Conservation (phyloP, 139 green algal genomes). For the Chlorella sp. region DNA sequence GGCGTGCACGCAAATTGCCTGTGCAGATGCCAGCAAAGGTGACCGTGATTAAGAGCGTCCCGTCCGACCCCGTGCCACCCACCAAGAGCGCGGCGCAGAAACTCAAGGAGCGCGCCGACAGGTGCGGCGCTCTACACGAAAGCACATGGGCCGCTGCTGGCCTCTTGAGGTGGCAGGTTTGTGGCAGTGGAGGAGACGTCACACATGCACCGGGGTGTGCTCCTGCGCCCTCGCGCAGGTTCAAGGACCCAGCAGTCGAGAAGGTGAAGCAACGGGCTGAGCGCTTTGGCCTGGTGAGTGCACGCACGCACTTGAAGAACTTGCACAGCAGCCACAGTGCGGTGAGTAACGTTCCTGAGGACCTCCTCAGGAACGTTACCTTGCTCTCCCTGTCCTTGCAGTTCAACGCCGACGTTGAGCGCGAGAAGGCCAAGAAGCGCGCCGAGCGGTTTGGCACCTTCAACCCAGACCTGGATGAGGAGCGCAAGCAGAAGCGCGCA, state of each 20-base stretch:
- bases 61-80: background rate
- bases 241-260: constrained; percentile 23
- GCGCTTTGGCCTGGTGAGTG: constrained; percentile 19
- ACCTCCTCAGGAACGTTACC: no score
- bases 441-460: constrained; percentile 18
- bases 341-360: no score
- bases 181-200: background rate
- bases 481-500: constrained; percentile 17
- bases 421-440: constrained; percentile 27
- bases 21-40: constrained; percentile 6
- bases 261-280: constrained; percentile 17
- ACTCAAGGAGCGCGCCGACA: background rate
- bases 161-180: no score
- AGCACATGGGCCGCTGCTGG: no score
- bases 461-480: constrained; percentile 15
- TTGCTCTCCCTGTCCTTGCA: background rate
- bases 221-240: constrained; percentile 7
- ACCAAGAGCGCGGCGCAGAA: background rate
- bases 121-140: background rate
- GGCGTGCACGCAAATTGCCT: no score
- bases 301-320: background rate
- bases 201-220: background rate
- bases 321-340: no score
- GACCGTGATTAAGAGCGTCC: constrained; percentile 4
- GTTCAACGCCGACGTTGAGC: constrained; percentile 22